Evolutionary conservation across 345 rosid species (phyloP), one percentile per base, ranked within the genome.

Genomic region (Populus nigra): DNA sequence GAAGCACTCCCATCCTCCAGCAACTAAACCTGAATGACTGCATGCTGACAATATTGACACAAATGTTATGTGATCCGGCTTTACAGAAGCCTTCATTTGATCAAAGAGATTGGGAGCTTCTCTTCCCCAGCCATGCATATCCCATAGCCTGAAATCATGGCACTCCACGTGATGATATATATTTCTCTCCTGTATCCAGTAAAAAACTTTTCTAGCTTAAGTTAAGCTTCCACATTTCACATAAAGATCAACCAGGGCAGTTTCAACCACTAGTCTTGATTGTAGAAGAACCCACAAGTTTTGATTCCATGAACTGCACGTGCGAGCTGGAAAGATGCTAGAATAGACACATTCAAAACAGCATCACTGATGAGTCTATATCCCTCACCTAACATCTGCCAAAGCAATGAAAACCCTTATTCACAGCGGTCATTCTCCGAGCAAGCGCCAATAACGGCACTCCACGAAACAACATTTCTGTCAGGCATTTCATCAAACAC

Each of bases 101-200:
- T 86, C 79, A 76, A 85, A 84, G 83, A 89, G 78, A 33, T 25
- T 18, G 39, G 80, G 78, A 7, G 89, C 88, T 80, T 76, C 84
- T 76, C 79, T 77, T 38, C 92, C 88, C 33, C 73, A 76, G 59
- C 90, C 89, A 68, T 84, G 89, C 76, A 87, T 27, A 27, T 84
- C 41, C 89, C 89, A 33, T 84, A 84, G 13, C 92, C 92, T 1
- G 87, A 84, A 57, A 89, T 87, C 87, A 89, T 89, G 45, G 88
- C 80, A 77, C 82, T 89, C 88, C 90, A 89, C 8, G 90, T 68
- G 75, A 87, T 85, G 8, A 89, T 38, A 74, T 84, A 86, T 33
- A 74, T 84, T 88, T 77, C 73, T 84, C 12, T 61, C 75, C 13
- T 36, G 77, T 88, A 87, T 85, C 73, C 82, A 63, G 50, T 75